Base-by-base conservation (phyloP, 805 yeast species). In the Pichia thaimueangensis region DNA sequence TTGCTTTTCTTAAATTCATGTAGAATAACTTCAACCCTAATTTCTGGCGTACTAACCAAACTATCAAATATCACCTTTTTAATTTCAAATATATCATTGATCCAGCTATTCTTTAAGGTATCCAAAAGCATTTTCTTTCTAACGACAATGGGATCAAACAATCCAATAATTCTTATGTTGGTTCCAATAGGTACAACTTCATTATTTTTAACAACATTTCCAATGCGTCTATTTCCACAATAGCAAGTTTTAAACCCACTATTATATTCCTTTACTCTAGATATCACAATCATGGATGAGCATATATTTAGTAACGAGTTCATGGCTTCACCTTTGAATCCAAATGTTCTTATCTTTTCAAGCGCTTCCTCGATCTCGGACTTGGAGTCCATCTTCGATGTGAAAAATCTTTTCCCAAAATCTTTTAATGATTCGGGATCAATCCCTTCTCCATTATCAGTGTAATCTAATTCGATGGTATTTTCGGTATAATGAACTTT, bases 371-470 rank as follows among this genome's bases (percentile, higher is more conserved):
- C 5, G 8, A 16, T 17, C n/a, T 24, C 42, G 29, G 36, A 24
- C 9, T 25, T 25, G 3, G 75, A 30, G 3, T n/a, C 25, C 21
- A 39, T 34, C 51, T 82, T 85, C 0, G 89, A 80, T 0, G 91
- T 82, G 43, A 62, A 63, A 52, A 74, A 65, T 16, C 69, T 60
- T 12, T 48, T 37, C 0, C 83, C 87, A 1, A 83, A 54, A 2
- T 50, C 30, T 1, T 52, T 60, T 37, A 84, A 53, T 35, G 80
- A 80, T 0, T 53, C 65, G 0, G 69, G 67, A 5, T 49, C 43
- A 3, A 89, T 75, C 0, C 97, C 97, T 2, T 17, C 22, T 0
- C 97, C 97, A 57, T 89, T 68, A 58, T 89, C 97, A 1, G 47
- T 47, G 1, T 86, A 79, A 19, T 63, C 54, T 6, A 71, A 49